Evolutionary conservation across 164 flowering plant genomes (phyloP), one percentile per base, ranked within the genome.

Genomic region (Annona cherimola): DNA sequence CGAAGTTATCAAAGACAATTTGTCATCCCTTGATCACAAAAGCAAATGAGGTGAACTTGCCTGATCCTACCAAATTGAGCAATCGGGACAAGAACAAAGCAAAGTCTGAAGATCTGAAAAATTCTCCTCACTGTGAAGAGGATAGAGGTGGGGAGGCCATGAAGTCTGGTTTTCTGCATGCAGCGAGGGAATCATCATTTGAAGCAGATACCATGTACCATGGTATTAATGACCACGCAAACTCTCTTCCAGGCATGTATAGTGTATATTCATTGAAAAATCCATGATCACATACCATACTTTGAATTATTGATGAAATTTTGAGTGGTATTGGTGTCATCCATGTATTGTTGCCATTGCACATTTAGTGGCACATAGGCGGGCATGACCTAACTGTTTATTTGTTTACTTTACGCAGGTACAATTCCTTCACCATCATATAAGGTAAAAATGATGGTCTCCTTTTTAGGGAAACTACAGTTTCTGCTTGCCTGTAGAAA

Each of bases 141-240:
- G 79, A 80, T 46, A 78, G 71, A 74, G 80, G 81, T 68, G n/a
- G 14, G 61, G 66, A 61, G 43, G 75, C 80, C 67, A 45, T 50
- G 16, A 68, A 68, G 46, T 64, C 75, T 50, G 69, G 79, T 43
- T 70, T 72, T 57, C 68, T 67, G 44, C 43, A 45, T 63, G 35
- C 73, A 61, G 71, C 69, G 74, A 83, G 82, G 76, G 88, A 88
- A 74, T 84, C 89, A 69, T 88, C 95, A 20, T 86, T 89, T 67
- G 95, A 90, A 67, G 87, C 94, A 55, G 86, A 83, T 75, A 74
- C 80, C 39, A 79, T 88, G 88, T 86, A 81, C 61, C 65, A 81
- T 75, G 59, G 41, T 63, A 16, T 50, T 50, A 75, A 73, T 69
- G 76, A 67, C 73, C 81, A 76, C 62, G 74, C 80, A 46, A 79